These are phyloP conservation scores for Globisporangium polare DNA, from an alignment of 352 stramenopile species.

Conservation along the genomic window DNA sequence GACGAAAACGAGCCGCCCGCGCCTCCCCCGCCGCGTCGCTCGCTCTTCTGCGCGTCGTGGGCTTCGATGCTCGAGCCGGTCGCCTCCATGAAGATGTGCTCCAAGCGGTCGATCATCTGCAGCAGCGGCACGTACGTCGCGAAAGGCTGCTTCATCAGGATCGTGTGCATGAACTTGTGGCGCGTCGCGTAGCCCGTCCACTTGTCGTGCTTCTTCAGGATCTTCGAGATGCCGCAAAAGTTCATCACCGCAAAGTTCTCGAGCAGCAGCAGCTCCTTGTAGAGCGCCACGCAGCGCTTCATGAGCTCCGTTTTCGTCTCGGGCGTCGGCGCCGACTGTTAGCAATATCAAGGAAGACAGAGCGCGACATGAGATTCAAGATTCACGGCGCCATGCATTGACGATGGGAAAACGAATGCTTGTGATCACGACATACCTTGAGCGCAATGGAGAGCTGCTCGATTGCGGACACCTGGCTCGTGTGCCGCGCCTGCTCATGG, in stretches of 20 bases:
- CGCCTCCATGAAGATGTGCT: conserved; percentile 86
- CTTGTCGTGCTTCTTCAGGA: conserved; percentile 90
- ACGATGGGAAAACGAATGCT: background rate
- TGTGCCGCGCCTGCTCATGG: conserved; percentile 74
- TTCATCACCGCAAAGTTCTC: conserved; percentile 91
- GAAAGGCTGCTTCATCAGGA: conserved; percentile 88
- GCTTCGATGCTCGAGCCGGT: conserved; percentile 85
- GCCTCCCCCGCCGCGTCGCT: conserved; percentile 26
- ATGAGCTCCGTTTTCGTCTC: conserved; percentile 76
- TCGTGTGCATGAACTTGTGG: conserved; percentile 89
- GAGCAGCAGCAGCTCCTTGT: conserved; percentile 84
- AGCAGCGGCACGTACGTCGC: conserved; percentile 80
- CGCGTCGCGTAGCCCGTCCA: conserved; percentile 90
- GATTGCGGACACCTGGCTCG: conserved; percentile 56
- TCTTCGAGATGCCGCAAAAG: conserved; percentile 89
- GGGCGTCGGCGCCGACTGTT: conserved; percentile 33
- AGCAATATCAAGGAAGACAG: background rate
- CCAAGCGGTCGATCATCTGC: conserved; percentile 83
- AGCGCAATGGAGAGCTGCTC: conserved; percentile 62
- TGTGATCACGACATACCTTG: conserved; percentile 34
- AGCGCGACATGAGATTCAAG: background rate
- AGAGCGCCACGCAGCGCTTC: conserved; percentile 77
- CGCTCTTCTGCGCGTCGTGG: conserved; percentile 65
- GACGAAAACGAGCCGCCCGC: conserved; percentile 7
- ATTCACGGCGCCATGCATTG: background rate